These are phyloP conservation scores for Trichoderma sp. DNA, from an alignment of 2,329 filamentous ascomycete species.

Conservation along the genomic window DNA sequence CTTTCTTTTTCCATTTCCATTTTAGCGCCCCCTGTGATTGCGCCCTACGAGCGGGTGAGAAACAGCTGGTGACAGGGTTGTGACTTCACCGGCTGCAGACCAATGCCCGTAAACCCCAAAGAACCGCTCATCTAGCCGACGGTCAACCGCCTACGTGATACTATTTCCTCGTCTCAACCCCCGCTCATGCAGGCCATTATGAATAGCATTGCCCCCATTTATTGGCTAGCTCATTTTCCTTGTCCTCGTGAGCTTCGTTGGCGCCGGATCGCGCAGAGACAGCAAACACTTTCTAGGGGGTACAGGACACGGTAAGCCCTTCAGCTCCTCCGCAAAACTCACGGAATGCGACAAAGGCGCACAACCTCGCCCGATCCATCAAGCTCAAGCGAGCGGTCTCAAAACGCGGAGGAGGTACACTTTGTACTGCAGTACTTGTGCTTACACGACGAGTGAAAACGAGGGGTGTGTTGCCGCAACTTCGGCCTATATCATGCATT, in stretches of 20 bases:
- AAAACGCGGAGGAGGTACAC: background rate
- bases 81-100: background rate
- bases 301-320: slow-evolving; percentile 4
- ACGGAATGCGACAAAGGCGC: background rate
- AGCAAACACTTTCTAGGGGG: background rate
- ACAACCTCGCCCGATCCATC: background rate
- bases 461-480: background rate
- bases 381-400: slow-evolving; percentile 3
- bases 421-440: background rate
- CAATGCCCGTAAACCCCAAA: background rate
- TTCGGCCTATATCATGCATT: slow-evolving; percentile 14
- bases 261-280: background rate
- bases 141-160: background rate
- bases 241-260: slow-evolving; percentile 16
- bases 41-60: background rate
- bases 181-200: slow-evolving; percentile 9
- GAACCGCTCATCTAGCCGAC: background rate
- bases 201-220: background rate
- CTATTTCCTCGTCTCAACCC: background rate
- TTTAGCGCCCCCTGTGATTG: background rate
- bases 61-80: background rate
- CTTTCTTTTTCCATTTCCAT: background rate
- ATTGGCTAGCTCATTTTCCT: background rate
- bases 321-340: background rate
- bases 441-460: background rate